Percentiles rank a stretch among this genome's conserved stretches.
Conservation (phyloP, 2,329 filamentous ascomycete species). For the Beauveria scarabaeidicola region DNA sequence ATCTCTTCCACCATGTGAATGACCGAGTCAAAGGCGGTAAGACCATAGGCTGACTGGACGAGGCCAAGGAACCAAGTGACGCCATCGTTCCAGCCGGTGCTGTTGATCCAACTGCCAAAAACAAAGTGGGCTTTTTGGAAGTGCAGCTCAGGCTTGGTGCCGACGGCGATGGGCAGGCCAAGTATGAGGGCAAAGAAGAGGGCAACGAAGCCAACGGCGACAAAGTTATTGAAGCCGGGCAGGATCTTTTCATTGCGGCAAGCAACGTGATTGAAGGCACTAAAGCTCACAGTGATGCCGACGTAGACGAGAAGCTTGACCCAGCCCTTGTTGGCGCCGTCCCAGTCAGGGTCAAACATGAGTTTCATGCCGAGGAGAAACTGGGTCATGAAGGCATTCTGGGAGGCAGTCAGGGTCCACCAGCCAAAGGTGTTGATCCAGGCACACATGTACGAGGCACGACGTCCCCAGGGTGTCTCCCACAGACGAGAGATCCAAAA, state of each 20-base stretch:
- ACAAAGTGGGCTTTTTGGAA: conserved; percentile 44
- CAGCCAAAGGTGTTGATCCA: conserved; percentile 55
- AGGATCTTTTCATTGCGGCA: conserved; percentile 34
- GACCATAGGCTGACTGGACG: conserved; percentile 46
- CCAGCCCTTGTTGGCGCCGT: conserved; percentile 38
- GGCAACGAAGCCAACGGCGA: conserved; percentile 42
- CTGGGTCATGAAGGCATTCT: conserved; percentile 49
- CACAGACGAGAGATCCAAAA: conserved; percentile 40
- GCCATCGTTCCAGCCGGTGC: conserved; percentile 43
- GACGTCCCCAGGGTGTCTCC: conserved; percentile 34
- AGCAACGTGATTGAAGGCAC: conserved; percentile 40
- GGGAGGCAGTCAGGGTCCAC: conserved; percentile 48
- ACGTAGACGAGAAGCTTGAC: conserved; percentile 47
- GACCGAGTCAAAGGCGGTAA: conserved; percentile 50
- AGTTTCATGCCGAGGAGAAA: conserved; percentile 49
- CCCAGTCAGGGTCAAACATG: conserved; percentile 41
- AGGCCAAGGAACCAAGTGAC: conserved; percentile 51
- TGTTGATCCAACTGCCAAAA: conserved; percentile 39
- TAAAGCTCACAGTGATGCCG: conserved; percentile 38
- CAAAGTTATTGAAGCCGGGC: conserved; percentile 47
- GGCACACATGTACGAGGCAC: conserved; percentile 47
- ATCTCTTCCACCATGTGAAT: conserved; percentile 53
- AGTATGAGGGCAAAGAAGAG: conserved; percentile 45
- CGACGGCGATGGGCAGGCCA: conserved; percentile 43
- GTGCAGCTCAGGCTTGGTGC: conserved; percentile 31